A percentile compares a stretch with the other conserved stretches of the same genome.
Evolutionary conservation across 2,329 filamentous ascomycete species (phyloP).

Genomic region (Cladophialophora bantiana): DNA sequence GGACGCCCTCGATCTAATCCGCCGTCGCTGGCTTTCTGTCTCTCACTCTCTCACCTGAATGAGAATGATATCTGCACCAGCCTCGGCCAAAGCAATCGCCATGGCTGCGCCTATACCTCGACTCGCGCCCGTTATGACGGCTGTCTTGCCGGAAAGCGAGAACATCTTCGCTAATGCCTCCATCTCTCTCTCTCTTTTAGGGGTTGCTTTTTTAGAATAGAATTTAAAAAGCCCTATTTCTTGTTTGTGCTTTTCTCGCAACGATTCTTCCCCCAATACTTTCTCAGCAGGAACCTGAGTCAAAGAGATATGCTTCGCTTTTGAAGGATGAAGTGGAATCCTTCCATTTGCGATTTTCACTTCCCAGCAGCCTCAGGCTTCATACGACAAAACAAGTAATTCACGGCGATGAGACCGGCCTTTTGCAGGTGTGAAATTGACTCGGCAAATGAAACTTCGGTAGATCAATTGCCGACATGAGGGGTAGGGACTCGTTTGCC

Average conservation of each 20-base stretch:
- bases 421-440: background rate
- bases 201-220: background rate
- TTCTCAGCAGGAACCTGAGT: background rate
- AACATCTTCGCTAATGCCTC: slow-evolving; percentile 36
- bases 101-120: slow-evolving; percentile 57
- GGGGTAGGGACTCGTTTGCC: slow-evolving; percentile 1
- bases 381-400: slow-evolving; percentile 10
- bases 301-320: background rate
- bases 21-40: background rate
- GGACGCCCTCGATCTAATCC: background rate
- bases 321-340: background rate
- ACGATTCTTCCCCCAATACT: background rate
- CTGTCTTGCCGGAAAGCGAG: slow-evolving; percentile 50
- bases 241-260: background rate
- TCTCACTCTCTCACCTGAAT: slow-evolving; percentile 43
- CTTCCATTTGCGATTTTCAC: background rate
- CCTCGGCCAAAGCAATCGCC: slow-evolving; percentile 56
- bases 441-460: slow-evolving; percentile 11
- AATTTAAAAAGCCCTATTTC: background rate
- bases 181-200: slow-evolving; percentile 11
- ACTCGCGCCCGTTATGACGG: slow-evolving; percentile 55
- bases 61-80: slow-evolving; percentile 54
- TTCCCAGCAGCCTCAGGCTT: background rate
- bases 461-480: slow-evolving; percentile 17
- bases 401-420: slow-evolving; percentile 1